Evolutionary conservation across 495 filamentous ascomycete genomes (phyloP), one percentile per base, ranked within the genome.

Genomic region (Podospora didyma): DNA sequence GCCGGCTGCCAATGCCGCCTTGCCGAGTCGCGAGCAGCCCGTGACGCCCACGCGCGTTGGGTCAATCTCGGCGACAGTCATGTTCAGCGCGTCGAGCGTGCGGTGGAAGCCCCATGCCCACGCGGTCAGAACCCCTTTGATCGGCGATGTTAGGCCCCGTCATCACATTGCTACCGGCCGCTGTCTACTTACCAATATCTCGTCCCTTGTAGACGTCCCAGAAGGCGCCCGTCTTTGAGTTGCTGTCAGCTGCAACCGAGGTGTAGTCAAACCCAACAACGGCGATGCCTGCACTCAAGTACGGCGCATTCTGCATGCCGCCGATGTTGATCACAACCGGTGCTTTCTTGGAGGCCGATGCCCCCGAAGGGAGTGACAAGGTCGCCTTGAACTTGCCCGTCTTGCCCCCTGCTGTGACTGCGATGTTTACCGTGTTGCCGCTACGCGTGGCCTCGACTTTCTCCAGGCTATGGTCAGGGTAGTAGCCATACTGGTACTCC

Each of bases 91-190:
- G 69, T 82, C 78, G 46, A 80, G 75, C 4, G 74, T 73, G 31
- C 75, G 70, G 60, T 80, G 77, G 68, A 82, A 81, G 23, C 76
- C 76, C 77, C 78, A 82, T 16, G 75, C 78, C 78, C 78, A 80
- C 12, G 78, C 77, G 2, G 76, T 78, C 28, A 82, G 59, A 37
- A 74, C 69, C 46, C 77, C 78, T 80, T 35, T 37, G 3, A 17
- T 16, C 39, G 39, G 0, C 14, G 5, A 5, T 16, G 39, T 42
- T 17, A 7, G 6, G 17, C 2, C 35, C 22, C 39, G 19, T 28
- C 7, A 51, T 22, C 39, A 41, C 44, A n/a, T 16, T 10, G n/a
- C 26, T 20, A 12, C 20, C 7, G 14, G 54, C 21, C n/a, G n/a
- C n/a, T n/a, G 34, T 37, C 35, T 34, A 56, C 64, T 47, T 56